Percentiles rank a stretch among this genome's conserved stretches.
Evolutionary conservation across 139 green algal species (phyloP).

Genomic region (Closterium sp.): DNA sequence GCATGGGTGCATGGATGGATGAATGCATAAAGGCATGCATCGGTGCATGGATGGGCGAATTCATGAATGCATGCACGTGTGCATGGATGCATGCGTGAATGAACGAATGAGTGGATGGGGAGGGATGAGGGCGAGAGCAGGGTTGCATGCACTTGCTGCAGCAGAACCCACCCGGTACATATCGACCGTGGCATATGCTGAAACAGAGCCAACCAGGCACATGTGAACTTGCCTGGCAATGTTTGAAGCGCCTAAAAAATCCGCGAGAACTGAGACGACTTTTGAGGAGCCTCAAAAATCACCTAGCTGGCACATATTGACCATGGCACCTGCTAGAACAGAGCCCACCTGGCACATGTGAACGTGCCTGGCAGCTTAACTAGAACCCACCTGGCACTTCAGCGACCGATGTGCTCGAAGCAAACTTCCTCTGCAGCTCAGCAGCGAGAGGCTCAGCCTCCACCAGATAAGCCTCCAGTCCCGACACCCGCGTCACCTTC

Average conservation of each 20-base stretch:
- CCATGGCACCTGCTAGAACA: too few relatives aligned
- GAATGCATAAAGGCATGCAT: too few relatives aligned
- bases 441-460: conserved; percentile 34
- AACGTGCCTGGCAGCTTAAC: not conserved
- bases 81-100: too few relatives aligned
- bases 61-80: too few relatives aligned
- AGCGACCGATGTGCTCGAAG: conserved; percentile 40
- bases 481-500: conserved; percentile 48
- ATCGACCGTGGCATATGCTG: too few relatives aligned
- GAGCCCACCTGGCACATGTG: not conserved
- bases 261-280: too few relatives aligned
- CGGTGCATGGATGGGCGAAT: too few relatives aligned
- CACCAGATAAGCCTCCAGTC: conserved; percentile 52
- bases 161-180: not conserved
- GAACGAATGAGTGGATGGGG: not conserved
- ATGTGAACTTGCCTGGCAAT: not conserved
- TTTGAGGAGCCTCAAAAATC: too few relatives aligned
- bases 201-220: not conserved
- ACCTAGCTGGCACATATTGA: too few relatives aligned
- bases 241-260: too few relatives aligned
- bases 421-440: conserved; percentile 54
- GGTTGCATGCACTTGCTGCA: not conserved
- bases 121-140: not conserved
- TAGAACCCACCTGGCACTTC: conserved; percentile 22
- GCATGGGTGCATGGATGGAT: too few relatives aligned